A percentile compares a stretch with the other conserved stretches of the same genome.
Evolutionary conservation across 1,284 basidiomycete genomes (phyloP).

Genomic region (Bondarzewia mesenterica): DNA sequence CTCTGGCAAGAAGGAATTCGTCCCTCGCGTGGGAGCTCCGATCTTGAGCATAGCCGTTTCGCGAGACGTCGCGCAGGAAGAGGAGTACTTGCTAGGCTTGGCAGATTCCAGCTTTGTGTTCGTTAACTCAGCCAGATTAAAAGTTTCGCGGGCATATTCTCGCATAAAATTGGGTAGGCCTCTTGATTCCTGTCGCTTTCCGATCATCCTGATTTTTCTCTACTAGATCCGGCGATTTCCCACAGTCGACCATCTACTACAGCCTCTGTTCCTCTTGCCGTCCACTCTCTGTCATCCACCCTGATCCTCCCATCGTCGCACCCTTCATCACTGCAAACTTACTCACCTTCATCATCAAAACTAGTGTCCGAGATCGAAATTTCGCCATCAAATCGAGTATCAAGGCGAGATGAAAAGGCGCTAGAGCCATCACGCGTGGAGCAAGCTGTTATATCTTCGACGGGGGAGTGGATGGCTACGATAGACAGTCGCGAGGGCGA

Average conservation of each 20-base stretch:
- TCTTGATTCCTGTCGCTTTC: neutral
- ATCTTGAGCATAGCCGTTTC: slow-evolving; percentile 68
- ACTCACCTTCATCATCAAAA: slow-evolving; percentile 66
- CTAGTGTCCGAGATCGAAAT: slow-evolving; percentile 88
- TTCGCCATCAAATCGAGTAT: slow-evolving; percentile 88
- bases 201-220: neutral
- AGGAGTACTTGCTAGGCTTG: slow-evolving; percentile 83
- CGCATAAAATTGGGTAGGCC: slow-evolving; percentile 70
- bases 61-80: slow-evolving; percentile 44
- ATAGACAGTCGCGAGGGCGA: slow-evolving; percentile 72
- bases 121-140: slow-evolving; percentile 67
- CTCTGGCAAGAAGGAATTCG: slow-evolving; percentile 80
- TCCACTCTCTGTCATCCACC: slow-evolving; percentile 66
- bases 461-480: slow-evolving; percentile 91
- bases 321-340: slow-evolving; percentile 89
- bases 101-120: slow-evolving; percentile 81
- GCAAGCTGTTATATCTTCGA: slow-evolving; percentile 55
- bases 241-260: slow-evolving; percentile 32
- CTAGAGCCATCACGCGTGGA: slow-evolving; percentile 78
- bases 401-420: slow-evolving; percentile 72
- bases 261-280: slow-evolving; percentile 52
- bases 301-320: slow-evolving; percentile 90
- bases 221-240: slow-evolving; percentile 37
- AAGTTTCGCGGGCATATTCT: slow-evolving; percentile 68
- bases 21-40: slow-evolving; percentile 88